These are phyloP conservation scores for Madurella fahalii DNA, from an alignment of 2,329 filamentous ascomycete species.

Conservation along the genomic window DNA sequence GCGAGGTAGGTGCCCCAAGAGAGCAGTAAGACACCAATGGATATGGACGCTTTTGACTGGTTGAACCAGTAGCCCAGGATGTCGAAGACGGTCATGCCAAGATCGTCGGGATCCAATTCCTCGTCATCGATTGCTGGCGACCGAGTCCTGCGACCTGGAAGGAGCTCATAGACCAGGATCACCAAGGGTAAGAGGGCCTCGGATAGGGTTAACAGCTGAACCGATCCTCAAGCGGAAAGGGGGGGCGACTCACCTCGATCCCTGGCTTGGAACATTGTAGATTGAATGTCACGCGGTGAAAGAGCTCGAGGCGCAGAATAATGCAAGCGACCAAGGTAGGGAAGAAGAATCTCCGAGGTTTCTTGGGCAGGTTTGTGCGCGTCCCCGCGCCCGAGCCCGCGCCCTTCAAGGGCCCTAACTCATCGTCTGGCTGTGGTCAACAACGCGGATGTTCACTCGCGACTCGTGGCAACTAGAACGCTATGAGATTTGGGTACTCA, in stretches of 20 bases:
- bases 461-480: neutral
- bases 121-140: constrained; percentile 29
- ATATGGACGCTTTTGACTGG: constrained; percentile 37
- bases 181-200: constrained; percentile 46
- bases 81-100: constrained; percentile 43
- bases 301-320: constrained; percentile 45
- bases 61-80: constrained; percentile 46
- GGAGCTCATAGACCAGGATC: constrained; percentile 43
- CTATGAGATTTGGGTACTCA: constrained; percentile 13
- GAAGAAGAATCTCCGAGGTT: constrained; percentile 45
- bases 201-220: neutral
- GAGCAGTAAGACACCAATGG: constrained; percentile 38
- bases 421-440: constrained; percentile 21
- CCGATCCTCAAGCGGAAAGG: neutral
- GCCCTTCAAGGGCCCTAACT: constrained; percentile 32
- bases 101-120: constrained; percentile 42
- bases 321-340: constrained; percentile 42
- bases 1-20: constrained; percentile 41
- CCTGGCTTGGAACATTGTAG: constrained; percentile 50
- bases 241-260: constrained; percentile 39
- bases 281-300: constrained; percentile 42
- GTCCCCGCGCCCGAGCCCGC: constrained; percentile 28
- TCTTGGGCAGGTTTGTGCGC: constrained; percentile 38
- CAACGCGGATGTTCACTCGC: neutral
- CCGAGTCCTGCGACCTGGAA: constrained; percentile 32